Conservation (phyloP, 768 basidiomycete species). For the Agrocybe pediades region DNA sequence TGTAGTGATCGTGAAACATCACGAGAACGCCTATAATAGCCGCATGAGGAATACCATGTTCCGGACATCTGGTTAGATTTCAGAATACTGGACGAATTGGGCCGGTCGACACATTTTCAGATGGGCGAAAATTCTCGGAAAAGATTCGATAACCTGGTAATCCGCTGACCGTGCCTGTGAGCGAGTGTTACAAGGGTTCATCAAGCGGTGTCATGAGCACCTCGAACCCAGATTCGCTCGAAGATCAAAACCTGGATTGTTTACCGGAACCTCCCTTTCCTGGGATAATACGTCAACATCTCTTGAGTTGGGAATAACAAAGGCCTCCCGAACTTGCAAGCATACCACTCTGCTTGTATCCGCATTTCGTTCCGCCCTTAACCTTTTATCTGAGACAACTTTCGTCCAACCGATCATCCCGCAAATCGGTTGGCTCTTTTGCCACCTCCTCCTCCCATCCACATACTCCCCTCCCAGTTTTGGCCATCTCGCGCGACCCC, state of each 20-base stretch:
- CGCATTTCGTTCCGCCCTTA: conserved; percentile 45
- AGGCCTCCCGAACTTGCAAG: conserved; percentile 41
- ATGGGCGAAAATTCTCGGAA: conserved; percentile 43
- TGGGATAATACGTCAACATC: conserved; percentile 49
- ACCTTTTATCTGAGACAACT: conserved; percentile 43
- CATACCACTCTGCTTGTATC: conserved; percentile 38
- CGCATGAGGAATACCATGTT: conserved; percentile 51
- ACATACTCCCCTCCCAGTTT: conserved; percentile 8
- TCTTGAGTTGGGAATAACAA: conserved; percentile 39
- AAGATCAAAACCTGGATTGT: conserved; percentile 45
- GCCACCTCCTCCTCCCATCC: conserved; percentile 11
- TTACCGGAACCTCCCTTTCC: conserved; percentile 36
- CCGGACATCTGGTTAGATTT: conserved; percentile 38
- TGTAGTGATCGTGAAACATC: conserved; percentile 34
- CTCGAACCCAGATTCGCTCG: conserved; percentile 45
- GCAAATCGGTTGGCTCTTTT: conserved; percentile 29
- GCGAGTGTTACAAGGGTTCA: conserved; percentile 44
- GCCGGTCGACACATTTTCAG: conserved; percentile 27
- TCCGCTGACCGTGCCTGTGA: conserved; percentile 47
- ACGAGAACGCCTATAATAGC: conserved; percentile 35
- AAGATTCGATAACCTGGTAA: conserved; percentile 47
- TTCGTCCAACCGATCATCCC: conserved; percentile 40
- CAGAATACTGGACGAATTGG: conserved; percentile 44
- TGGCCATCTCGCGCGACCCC: conserved; percentile 13
- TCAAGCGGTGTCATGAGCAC: conserved; percentile 45